phyloP scores from a whole-genome alignment of 805 yeast species.

The Limtongia smithiae region DNA sequence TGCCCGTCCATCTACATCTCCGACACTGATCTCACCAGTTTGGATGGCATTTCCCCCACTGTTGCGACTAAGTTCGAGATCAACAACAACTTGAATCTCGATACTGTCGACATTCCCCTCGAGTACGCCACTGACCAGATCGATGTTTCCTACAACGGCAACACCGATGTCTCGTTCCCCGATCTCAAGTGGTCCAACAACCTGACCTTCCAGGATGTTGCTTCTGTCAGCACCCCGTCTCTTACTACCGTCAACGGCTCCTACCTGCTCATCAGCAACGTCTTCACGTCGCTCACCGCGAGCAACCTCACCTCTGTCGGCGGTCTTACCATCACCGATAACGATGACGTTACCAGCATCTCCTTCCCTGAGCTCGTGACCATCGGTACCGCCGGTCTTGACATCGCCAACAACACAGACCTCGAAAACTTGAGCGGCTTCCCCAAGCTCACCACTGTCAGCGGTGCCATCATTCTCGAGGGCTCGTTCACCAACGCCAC shows the following conservation, averaged over 20 bases:
- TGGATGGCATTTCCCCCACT: slow-evolving; percentile 40
- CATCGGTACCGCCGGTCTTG: slow-evolving; percentile 86
- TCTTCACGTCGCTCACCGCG: slow-evolving; percentile 43
- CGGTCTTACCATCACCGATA: slow-evolving; percentile 69
- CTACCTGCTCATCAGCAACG: slow-evolving; percentile 71
- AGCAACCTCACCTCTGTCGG: slow-evolving; percentile 62
- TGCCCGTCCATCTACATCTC: slow-evolving; percentile 60
- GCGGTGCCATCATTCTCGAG: slow-evolving; percentile 79
- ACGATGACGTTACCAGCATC: slow-evolving; percentile 65
- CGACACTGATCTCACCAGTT: slow-evolving; percentile 42
- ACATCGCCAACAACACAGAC: slow-evolving; percentile 76
- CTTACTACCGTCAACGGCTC: slow-evolving; percentile 75
- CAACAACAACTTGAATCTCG: slow-evolving; percentile 83
- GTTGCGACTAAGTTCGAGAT: slow-evolving; percentile 49
- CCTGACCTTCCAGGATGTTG: slow-evolving; percentile 77
- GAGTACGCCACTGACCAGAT: slow-evolving; percentile 69
- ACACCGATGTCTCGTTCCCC: slow-evolving; percentile 51
- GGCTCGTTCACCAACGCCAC: slow-evolving; percentile 83
- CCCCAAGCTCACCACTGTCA: slow-evolving; percentile 65
- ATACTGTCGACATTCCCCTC: slow-evolving; percentile 62
- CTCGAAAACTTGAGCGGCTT: slow-evolving; percentile 68
- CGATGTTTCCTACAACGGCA: slow-evolving; percentile 82
- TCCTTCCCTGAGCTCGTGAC: slow-evolving; percentile 66
- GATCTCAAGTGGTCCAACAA: slow-evolving; percentile 80
- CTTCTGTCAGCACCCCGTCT: slow-evolving; percentile 65